A percentile compares a stretch with the other conserved stretches of the same genome.
These are phyloP conservation scores for Mortierella hygrophila DNA, from an alignment of 192 early-diverging fungal genomes.

Conservation along the genomic window DNA sequence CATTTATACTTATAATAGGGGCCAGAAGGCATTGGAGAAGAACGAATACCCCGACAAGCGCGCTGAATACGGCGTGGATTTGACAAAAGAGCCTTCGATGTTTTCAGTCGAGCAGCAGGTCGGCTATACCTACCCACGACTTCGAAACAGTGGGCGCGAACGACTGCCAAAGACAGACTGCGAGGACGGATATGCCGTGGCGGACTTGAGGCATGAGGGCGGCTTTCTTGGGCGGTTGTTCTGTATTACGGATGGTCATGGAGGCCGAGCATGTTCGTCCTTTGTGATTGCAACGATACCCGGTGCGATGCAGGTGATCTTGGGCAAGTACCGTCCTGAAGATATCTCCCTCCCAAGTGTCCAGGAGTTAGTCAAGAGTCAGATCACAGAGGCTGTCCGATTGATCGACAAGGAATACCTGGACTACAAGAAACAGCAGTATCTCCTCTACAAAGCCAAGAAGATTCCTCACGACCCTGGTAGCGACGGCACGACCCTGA, in stretches of 20 bases:
- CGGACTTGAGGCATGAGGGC: slow-evolving; percentile 56
- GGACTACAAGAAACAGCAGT: slow-evolving; percentile 63
- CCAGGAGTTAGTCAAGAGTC: slow-evolving; percentile 59
- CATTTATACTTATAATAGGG: neutral
- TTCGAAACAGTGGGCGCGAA: slow-evolving; percentile 58
- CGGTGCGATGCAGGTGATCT: slow-evolving; percentile 57
- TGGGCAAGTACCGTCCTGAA: slow-evolving; percentile 49
- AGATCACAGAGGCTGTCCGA: slow-evolving; percentile 59
- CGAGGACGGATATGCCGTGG: slow-evolving; percentile 66
- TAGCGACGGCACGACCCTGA: slow-evolving; percentile 68
- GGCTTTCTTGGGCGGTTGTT: slow-evolving; percentile 61
- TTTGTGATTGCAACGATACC: slow-evolving; percentile 66
- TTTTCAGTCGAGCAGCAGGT: slow-evolving; percentile 69
- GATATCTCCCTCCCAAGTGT: slow-evolving; percentile 48
- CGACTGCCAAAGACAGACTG: slow-evolving; percentile 65
- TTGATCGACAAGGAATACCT: slow-evolving; percentile 66
- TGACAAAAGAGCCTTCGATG: slow-evolving; percentile 55
- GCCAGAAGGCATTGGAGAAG: slow-evolving; percentile 26
- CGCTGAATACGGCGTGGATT: slow-evolving; percentile 50
- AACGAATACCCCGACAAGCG: slow-evolving; percentile 38
- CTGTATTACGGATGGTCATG: slow-evolving; percentile 71
- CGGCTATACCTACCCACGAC: slow-evolving; percentile 69
- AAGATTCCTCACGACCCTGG: slow-evolving; percentile 53
- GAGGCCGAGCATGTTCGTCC: slow-evolving; percentile 66
- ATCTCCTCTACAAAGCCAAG: slow-evolving; percentile 41